Base-by-base conservation (phyloP, 78 protist genomes). In the Dictyostelium intermedium region DNA sequence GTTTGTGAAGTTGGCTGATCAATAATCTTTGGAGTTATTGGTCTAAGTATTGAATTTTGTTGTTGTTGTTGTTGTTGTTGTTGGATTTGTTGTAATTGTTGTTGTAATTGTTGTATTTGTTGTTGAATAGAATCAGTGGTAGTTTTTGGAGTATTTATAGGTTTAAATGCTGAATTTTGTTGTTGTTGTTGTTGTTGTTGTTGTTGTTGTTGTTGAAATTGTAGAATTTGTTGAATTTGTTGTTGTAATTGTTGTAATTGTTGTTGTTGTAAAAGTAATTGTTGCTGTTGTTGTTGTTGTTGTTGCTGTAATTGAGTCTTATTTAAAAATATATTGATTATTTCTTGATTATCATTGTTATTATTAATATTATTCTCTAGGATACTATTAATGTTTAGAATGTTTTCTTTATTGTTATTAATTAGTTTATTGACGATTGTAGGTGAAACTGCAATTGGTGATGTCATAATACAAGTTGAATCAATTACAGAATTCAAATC, bases 191-290 rank as follows among this genome's bases (percentile, higher is more conserved):
- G 83, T 43, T 77, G 61, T 43, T 77, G 32, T 0, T 43, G 83
- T 16, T 77, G 83, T 2, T 34, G 80, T 34, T 73, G 45, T 9
- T 73, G 81, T 35, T 37, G 81, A 30, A 16, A 11, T 73, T 73
- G 81, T 73, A 39, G 83, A 35, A 35, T 41, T 41, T 41, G 83
- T 30, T 32, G 79, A 5, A 34, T 27, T 77, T 23, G 56, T 77
- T 77, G 83, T 77, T 77, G 83, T 37, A 50, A 30, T 25, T 77
- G 83, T 77, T 41, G 83, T 77, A n/a, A 18, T 77, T 77, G 83
- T 77, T 77, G 82, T 76, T 76, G 83, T 41, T 41, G 83, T 13
- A 5, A 32, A 16, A 11, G 5, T 77, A 16, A 18, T 77, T 77
- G 82, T 74, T 74, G 82, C 16, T 9, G 78, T 6, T 76, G 50